Conservation (phyloP, 805 yeast genomes). For the Candida gorgasii region DNA sequence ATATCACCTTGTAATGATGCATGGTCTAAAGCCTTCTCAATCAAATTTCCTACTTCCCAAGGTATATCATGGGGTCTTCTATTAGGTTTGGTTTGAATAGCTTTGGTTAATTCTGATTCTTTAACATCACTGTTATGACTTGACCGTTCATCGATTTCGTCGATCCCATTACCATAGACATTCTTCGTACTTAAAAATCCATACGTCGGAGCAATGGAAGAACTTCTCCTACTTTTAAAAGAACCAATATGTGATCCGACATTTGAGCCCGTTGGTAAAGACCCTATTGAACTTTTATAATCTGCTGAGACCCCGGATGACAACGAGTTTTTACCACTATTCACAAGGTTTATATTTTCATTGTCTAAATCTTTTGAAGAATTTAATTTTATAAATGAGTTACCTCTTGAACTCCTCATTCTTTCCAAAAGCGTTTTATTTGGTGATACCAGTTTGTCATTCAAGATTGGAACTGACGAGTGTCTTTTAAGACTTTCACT, state of each 20-base stretch:
- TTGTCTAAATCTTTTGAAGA: constrained; percentile 31
- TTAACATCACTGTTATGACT: constrained; percentile 1
- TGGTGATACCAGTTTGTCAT: constrained; percentile 10
- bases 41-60: constrained; percentile 56
- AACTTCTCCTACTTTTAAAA: constrained; percentile 21
- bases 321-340: constrained; percentile 17
- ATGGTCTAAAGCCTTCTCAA: constrained; percentile 54
- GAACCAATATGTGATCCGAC: constrained; percentile 12
- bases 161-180: constrained; percentile 12
- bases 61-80: constrained; percentile 36
- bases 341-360: constrained; percentile 29
- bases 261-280: constrained; percentile 9
- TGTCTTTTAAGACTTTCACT: constrained; percentile 8
- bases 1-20: constrained; percentile 65
- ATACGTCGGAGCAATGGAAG: constrained; percentile 20
- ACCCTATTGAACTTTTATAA: constrained; percentile 15
- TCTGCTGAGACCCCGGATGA: constrained; percentile 16
- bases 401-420: constrained; percentile 12
- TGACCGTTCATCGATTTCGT: constrained; percentile 15
- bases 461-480: constrained; percentile 9
- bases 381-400: constrained; percentile 1
- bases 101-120: constrained; percentile 17
- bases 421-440: constrained; percentile 6
- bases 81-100: constrained; percentile 10
- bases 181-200: constrained; percentile 15